These are phyloP conservation scores for Pholiota conissans DNA, from an alignment of 768 basidiomycete species.

Conservation along the genomic window DNA sequence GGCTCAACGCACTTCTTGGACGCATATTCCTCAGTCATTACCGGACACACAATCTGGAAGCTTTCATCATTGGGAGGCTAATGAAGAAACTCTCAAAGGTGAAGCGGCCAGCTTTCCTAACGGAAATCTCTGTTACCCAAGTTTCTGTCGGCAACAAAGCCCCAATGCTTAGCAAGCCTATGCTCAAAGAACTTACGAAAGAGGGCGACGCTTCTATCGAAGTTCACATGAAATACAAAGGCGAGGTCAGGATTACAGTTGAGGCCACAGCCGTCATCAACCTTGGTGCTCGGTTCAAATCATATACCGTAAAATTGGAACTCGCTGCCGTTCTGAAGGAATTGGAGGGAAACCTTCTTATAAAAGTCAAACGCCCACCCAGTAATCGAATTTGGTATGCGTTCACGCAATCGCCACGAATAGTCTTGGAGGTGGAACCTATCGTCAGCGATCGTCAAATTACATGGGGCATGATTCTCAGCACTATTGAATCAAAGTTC, in stretches of 20 bases:
- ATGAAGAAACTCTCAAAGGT: slow-evolving; percentile 95
- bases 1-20: slow-evolving; percentile 94
- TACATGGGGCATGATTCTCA: slow-evolving; percentile 90
- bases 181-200: slow-evolving; percentile 95
- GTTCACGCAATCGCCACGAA: slow-evolving; percentile 86
- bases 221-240: slow-evolving; percentile 80
- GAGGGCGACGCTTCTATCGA: slow-evolving; percentile 93
- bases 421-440: slow-evolving; percentile 89
- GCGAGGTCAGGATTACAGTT: slow-evolving; percentile 86
- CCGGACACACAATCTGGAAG: slow-evolving; percentile 78
- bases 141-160: slow-evolving; percentile 85
- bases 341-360: slow-evolving; percentile 85
- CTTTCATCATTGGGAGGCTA: slow-evolving; percentile 80
- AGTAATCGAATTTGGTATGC: slow-evolving; percentile 96
- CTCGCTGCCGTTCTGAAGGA: slow-evolving; percentile 87
- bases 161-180: slow-evolving; percentile 92
- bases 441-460: slow-evolving; percentile 94
- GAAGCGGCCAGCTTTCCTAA: slow-evolving; percentile 84
- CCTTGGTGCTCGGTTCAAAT: slow-evolving; percentile 80
- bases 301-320: slow-evolving; percentile 87
- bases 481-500: slow-evolving; percentile 85
- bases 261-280: slow-evolving; percentile 89
- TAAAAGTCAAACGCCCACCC: slow-evolving; percentile 93
- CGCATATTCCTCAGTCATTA: slow-evolving; percentile 93
- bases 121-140: slow-evolving; percentile 83